Conservation (phyloP, 257 asterid species). For the Anisodus tanguticus region DNA sequence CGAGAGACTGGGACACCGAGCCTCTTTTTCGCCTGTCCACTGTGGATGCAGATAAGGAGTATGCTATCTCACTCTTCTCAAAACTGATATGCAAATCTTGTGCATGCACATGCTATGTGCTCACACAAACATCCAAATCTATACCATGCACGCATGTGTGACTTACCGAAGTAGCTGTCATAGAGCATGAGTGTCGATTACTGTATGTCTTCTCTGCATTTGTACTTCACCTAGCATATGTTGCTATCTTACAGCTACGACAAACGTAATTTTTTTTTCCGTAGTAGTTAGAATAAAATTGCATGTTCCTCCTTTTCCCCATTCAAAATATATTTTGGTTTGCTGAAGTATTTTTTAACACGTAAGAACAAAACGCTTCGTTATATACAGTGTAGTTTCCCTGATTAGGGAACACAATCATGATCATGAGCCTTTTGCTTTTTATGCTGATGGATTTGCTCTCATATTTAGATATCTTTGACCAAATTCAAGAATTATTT, state of each 20-base stretch:
- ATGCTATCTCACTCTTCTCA: slow-evolving; percentile 38
- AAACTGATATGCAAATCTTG: not conserved
- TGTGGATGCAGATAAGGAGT: slow-evolving; percentile 63
- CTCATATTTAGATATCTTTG: slow-evolving; percentile 7
- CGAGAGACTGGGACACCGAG: slow-evolving; percentile 89
- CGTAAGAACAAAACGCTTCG: not conserved
- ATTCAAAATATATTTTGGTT: not conserved
- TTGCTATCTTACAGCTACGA: not conserved
- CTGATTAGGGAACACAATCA: not conserved
- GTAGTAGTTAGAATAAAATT: not conserved
- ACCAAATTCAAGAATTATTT: slow-evolving; percentile 20
- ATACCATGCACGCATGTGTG: not conserved
- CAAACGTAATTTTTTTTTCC: not conserved
- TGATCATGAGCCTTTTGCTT: not conserved
- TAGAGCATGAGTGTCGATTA: slow-evolving; percentile 2
- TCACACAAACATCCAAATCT: slow-evolving; percentile 9
- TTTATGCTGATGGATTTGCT: not conserved
- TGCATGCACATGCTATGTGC: not conserved
- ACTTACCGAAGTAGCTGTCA: slow-evolving; percentile 4
- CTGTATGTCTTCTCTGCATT: slow-evolving; percentile 18
- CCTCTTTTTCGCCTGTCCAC: slow-evolving; percentile 79
- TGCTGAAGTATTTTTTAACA: not conserved
- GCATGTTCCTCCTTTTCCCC: slow-evolving; percentile 1
- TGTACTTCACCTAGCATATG: slow-evolving; percentile 15
- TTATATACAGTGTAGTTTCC: not conserved